Percentiles rank a stretch among this genome's conserved stretches.
Evolutionary conservation across 2,329 filamentous ascomycete genomes (phyloP).

Genomic region (Stagonosporopsis rhizophila): DNA sequence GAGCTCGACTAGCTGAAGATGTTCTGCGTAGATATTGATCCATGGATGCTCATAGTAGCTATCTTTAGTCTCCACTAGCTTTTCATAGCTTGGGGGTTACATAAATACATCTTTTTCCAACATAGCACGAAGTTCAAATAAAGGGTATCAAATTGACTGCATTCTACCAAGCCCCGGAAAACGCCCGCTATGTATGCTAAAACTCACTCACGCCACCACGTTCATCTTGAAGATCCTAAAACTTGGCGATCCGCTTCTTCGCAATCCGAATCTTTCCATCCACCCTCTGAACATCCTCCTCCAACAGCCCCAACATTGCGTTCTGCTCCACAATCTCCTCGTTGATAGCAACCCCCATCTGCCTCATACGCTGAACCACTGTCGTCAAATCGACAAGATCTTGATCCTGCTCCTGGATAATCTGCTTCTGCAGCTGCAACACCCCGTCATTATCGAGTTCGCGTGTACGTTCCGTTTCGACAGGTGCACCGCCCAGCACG

Average conservation of each 20-base stretch:
- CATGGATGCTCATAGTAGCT: too few species aligned
- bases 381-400: constrained; percentile 72
- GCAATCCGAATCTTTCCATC: constrained; percentile 74
- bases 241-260: constrained; percentile 74
- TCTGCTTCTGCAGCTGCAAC: constrained; percentile 73
- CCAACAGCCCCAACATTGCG: constrained; percentile 68
- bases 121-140: neutral
- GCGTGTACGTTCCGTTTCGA: constrained; percentile 77
- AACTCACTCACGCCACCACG: neutral
- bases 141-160: neutral
- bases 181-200: constrained; percentile 1
- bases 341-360: constrained; percentile 79
- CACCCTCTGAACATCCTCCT: constrained; percentile 70
- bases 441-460: constrained; percentile 80
- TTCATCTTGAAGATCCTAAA: constrained; percentile 61
- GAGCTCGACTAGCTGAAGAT: too few species aligned
- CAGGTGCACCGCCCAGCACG: constrained; percentile 74
- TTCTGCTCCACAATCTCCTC: constrained; percentile 68
- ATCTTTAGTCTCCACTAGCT: too few species aligned
- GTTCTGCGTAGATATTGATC: too few species aligned
- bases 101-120: too few species aligned
- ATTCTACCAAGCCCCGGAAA: neutral
- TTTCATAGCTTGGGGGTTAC: too few species aligned
- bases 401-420: constrained; percentile 77
- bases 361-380: constrained; percentile 74